A percentile compares a stretch with the other conserved stretches of the same genome.
These are phyloP conservation scores for Boletus subparvulus DNA, from an alignment of 768 basidiomycete species.

Conservation along the genomic window DNA sequence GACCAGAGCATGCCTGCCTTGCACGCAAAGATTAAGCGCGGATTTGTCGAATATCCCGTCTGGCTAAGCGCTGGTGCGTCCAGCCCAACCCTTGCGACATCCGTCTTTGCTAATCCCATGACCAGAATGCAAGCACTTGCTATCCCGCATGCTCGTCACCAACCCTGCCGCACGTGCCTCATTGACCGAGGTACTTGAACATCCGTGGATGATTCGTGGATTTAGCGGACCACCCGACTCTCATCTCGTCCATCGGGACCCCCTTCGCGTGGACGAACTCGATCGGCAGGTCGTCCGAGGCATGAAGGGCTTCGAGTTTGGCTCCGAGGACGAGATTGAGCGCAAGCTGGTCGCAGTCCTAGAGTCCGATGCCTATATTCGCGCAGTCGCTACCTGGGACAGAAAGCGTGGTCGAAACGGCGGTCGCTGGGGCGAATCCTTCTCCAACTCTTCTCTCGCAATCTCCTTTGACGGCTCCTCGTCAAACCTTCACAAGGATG, in stretches of 20 bases:
- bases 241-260: conserved; percentile 86
- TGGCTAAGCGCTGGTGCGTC: conserved; percentile 90
- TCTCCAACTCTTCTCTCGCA: conserved; percentile 70
- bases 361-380: conserved; percentile 72
- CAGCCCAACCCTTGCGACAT: not conserved
- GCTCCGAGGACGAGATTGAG: conserved; percentile 83
- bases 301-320: conserved; percentile 98
- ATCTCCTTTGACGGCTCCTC: conserved; percentile 56
- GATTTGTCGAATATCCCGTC: conserved; percentile 93
- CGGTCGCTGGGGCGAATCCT: conserved; percentile 48
- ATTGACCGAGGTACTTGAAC: conserved; percentile 78
- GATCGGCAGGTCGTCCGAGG: conserved; percentile 81
- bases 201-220: conserved; percentile 93
- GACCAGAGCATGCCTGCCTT: conserved; percentile 99
- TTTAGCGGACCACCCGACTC: conserved; percentile 77
- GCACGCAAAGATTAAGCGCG: conserved; percentile 98
- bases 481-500: conserved; percentile 42
- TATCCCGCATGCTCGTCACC: conserved; percentile 95
- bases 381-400: conserved; percentile 79
- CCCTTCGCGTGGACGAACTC: conserved; percentile 84
- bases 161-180: conserved; percentile 84
- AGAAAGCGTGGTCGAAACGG: conserved; percentile 53
- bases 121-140: conserved; percentile 89
- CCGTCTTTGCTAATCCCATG: conserved; percentile 10
- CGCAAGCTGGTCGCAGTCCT: conserved; percentile 68